Base-by-base conservation (phyloP, 208 protist species). In the Leishmania guyanensis region DNA sequence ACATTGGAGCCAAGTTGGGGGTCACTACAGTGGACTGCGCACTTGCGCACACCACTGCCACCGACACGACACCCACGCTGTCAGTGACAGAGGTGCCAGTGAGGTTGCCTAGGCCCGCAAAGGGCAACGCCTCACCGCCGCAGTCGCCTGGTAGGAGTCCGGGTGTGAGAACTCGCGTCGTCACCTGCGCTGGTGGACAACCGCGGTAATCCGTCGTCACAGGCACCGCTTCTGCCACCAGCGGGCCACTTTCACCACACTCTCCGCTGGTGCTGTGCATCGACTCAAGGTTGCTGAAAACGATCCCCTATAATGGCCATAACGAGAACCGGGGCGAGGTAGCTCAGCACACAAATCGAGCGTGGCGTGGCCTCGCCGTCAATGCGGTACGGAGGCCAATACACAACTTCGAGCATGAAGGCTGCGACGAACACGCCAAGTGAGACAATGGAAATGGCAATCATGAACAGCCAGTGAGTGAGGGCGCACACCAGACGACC, bases 371-470 rank as follows among this genome's bases (percentile, higher is more conserved):
- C 46, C 60, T 43, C 77, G 26, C 16, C 51, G 22, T 68, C 51
- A 10, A 81, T 39, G 43, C 10, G 4, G 56, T 86, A 84, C 22
- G 79, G 75, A 3, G 66, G n/a, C 80, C 79, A 82, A 43, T 60
- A 53, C 33, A 70, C 29, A 22, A 39, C 29, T 72, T 88, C 85
- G 43, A 90, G 60, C 29, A 69, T 60, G 29, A 90, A 48, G 56
- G 84, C 83, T 4, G 68, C 81, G 8, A 86, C 75, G 66, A 82
- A 89, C 26, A 88, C 75, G 65, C 56, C 75, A 29, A 82, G 33
- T 0, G 82, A 78, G 26, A 82, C 33, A 20, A 87, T 4, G 33
- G 76, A 84, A 12, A 85, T 54, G 17, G 84, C 50, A 16, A 66
- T 33, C 20, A 88, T 51, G 17, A 43, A 65, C 39, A 46, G 16